Evolutionary conservation across 192 early-diverging fungal genomes (phyloP).

Genomic region (Ambispora gerdemannii): DNA sequence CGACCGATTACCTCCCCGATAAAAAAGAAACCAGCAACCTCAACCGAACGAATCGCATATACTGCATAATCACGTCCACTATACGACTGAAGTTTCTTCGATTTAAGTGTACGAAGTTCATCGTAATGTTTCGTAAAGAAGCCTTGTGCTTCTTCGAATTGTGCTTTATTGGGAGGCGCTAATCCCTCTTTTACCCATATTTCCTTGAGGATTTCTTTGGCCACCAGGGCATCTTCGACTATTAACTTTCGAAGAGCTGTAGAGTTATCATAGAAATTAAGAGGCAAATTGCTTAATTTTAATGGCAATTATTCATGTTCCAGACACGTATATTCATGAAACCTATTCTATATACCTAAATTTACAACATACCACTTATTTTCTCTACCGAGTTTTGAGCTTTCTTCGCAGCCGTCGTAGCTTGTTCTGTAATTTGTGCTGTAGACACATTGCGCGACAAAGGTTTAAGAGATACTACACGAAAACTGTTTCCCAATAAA

Average conservation of each 20-base stretch:
- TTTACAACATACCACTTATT: background rate
- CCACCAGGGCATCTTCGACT: slow-evolving; percentile 55
- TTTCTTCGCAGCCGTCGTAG: background rate
- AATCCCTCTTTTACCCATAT: slow-evolving; percentile 60
- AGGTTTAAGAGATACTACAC: background rate
- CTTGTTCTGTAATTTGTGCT: background rate
- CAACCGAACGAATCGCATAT: slow-evolving; percentile 50
- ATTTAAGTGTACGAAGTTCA: slow-evolving; percentile 1
- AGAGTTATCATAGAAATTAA: background rate
- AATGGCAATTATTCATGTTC: background rate
- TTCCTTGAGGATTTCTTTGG: slow-evolving; percentile 56
- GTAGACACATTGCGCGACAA: background rate
- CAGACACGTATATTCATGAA: background rate
- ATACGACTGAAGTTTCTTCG: slow-evolving; percentile 44
- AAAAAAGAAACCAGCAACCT: slow-evolving; percentile 58
- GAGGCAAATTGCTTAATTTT: background rate
- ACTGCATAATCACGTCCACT: slow-evolving; percentile 46
- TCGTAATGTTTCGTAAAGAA: slow-evolving; percentile 35
- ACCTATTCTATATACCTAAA: background rate
- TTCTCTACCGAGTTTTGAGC: background rate
- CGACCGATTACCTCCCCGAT: slow-evolving; percentile 64
- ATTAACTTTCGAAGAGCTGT: slow-evolving; percentile 18
- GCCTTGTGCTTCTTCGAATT: slow-evolving; percentile 48
- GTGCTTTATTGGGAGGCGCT: slow-evolving; percentile 48
- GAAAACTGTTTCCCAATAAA: background rate